phyloP scores from a whole-genome alignment of 1,139 yeast genomes.

The Pichia sp. region DNA sequence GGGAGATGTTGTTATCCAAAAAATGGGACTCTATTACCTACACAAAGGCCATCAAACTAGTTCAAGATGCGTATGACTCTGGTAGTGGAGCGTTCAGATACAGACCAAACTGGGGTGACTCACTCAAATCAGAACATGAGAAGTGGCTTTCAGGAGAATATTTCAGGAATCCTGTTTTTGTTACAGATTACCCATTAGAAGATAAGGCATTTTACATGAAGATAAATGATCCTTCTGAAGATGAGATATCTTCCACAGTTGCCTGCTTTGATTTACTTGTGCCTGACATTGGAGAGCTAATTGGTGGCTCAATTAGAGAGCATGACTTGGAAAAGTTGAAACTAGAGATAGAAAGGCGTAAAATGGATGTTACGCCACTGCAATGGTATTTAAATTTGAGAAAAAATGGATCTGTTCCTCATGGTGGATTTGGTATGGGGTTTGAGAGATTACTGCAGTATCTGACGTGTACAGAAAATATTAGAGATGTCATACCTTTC shows the following conservation, averaged over 20 bases:
- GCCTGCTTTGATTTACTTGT: constrained; percentile 84
- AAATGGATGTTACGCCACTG: constrained; percentile 53
- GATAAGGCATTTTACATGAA: constrained; percentile 94
- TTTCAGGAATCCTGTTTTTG: constrained; percentile 72
- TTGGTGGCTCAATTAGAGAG: constrained; percentile 92
- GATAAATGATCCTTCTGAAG: constrained; percentile 31
- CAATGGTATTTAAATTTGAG: constrained; percentile 78
- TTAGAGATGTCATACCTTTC: constrained; percentile 82
- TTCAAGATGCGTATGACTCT: constrained; percentile 29
- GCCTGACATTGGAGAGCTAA: constrained; percentile 93
- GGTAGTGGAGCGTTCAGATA: constrained; percentile 27
- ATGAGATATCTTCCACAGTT: constrained; percentile 42
- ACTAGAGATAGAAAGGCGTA: constrained; percentile 41
- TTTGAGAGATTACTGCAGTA: constrained; percentile 78
- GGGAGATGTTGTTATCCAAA: constrained; percentile 30
- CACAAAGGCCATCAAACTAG: constrained; percentile 57
- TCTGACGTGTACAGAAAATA: constrained; percentile 62
- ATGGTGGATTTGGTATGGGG: constrained; percentile 97
- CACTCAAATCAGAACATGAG: constrained; percentile 80
- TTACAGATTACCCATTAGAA: constrained; percentile 74
- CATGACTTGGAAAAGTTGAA: constrained; percentile 46
- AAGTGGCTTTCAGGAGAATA: constrained; percentile 74
- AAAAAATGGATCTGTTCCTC: constrained; percentile 76
- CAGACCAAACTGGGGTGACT: constrained; percentile 59
- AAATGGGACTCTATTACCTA: constrained; percentile 74